Evolutionary conservation across 306 rosid species (phyloP), one percentile per base, ranked within the genome.

Genomic region (Astragalus glycyphyllos): DNA sequence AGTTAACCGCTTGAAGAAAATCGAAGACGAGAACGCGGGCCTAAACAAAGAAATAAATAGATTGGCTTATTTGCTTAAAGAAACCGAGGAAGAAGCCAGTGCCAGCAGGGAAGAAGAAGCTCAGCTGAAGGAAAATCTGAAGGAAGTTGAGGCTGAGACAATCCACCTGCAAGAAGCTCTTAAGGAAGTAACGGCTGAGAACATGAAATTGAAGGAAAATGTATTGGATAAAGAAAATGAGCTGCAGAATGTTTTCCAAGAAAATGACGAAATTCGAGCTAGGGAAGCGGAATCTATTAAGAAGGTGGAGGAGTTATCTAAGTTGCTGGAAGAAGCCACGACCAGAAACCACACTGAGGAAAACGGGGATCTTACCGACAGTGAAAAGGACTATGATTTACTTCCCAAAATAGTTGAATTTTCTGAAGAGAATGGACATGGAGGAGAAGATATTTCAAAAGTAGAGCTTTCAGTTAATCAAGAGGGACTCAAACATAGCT

Each of bases 61-160:
- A 73, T 91, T 94, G 79, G 76, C 69, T 35, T 73, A 80, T 78
- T 77, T 87, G 87, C 96, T 91, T 34, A 89, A 83, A 81, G 77
- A 87, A 73, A 82, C 86, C 0, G 84, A 93, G 80, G 96, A 88
- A 77, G 94, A 88, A 82, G 86, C 86, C 68, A 78, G 74, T 64
- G 80, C 68, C 58, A 78, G 45, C 85, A 79, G 78, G 81, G 95
- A 90, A 71, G 96, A 91, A 77, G 99, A 89, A 86, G 83, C 85
- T 32, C 96, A 82, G 73, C 81, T 91, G 76, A 87, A 84, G 85
- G 96, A 91, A 60, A 86, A 80, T 75, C 76, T 94, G 76, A 89
- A 89, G 84, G 96, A 94, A 85, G 99, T 91, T 49, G 97, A 91
- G 82, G 73, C 97, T 10, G 99, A 94, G 86, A 89, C 80, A 29